phyloP scores from a whole-genome alignment of 75 land plant genomes.

The Cunninghamia lanceolata region DNA sequence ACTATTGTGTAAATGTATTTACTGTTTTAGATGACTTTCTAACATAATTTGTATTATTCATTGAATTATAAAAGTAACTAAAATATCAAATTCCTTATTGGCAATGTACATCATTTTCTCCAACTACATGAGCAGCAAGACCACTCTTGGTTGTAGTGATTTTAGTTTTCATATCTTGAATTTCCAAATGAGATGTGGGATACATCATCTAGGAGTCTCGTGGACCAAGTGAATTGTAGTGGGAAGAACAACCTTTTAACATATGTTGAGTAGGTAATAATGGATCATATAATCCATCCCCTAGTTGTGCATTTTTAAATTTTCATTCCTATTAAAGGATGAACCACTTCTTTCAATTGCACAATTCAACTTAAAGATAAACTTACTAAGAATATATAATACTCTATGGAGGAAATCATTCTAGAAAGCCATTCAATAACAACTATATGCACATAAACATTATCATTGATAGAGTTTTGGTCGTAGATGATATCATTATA shows the following conservation, averaged over 20 bases:
- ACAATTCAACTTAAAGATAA: conserved; percentile 22
- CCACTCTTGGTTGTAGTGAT: not conserved
- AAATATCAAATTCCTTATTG: too few relatives aligned
- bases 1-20: too few relatives aligned
- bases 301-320: too few relatives aligned
- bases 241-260: not conserved
- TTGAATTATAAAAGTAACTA: too few relatives aligned
- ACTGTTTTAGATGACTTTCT: too few relatives aligned
- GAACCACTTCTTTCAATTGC: not conserved
- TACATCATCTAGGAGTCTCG: not conserved
- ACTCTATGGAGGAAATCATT: conserved; percentile 24
- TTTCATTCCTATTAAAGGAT: not conserved
- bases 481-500: too few relatives aligned
- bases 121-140: not conserved
- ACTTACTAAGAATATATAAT: conserved; percentile 12
- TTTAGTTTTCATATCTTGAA: not conserved
- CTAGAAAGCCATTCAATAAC: conserved; percentile 22
- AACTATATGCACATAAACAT: conserved; percentile 17
- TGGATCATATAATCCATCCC: not conserved
- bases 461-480: too few relatives aligned
- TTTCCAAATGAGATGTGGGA: not conserved
- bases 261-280: not conserved
- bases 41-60: too few relatives aligned
- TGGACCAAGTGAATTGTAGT: conserved; percentile 6
- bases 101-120: not conserved